These are phyloP conservation scores for Saccharomycopsis lassenensis DNA, from an alignment of 805 yeast genomes.

Conservation along the genomic window DNA sequence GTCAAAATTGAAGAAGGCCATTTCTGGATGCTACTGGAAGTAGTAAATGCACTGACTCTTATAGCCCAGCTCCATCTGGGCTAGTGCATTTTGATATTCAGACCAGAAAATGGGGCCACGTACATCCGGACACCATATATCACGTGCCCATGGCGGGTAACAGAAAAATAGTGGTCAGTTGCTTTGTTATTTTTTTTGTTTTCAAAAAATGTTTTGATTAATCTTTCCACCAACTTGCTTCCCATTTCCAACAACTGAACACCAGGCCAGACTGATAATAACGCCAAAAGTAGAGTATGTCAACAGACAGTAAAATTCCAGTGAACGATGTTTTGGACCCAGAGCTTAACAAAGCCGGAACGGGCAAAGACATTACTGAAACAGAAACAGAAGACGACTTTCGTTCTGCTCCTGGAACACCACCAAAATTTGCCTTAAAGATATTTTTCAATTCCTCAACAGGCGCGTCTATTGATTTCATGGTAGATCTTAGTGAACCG, in stretches of 20 bases:
- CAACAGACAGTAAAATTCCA: background rate
- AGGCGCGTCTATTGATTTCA: slow-evolving; percentile 8
- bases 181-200: slow-evolving; percentile 1
- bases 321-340: background rate
- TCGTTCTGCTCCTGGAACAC: slow-evolving; percentile 7
- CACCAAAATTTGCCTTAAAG: background rate
- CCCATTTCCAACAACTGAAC: slow-evolving; percentile 6
- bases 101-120: too few species aligned
- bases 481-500: slow-evolving; percentile 10
- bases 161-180: too few species aligned
- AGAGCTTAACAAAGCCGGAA: background rate
- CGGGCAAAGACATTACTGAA: too few species aligned
- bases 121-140: too few species aligned
- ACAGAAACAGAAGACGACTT: slow-evolving; percentile 1
- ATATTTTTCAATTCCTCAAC: slow-evolving; percentile 3
- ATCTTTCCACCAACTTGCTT: slow-evolving; percentile 6
- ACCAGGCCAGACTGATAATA: slow-evolving; percentile 3
- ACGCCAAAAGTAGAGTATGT: background rate
- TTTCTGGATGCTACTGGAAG: too few species aligned
- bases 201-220: slow-evolving; percentile 7
- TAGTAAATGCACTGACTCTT: too few species aligned
- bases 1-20: too few species aligned
- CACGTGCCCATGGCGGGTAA: too few species aligned
- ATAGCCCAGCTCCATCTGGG: too few species aligned
- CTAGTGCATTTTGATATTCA: too few species aligned